These are phyloP conservation scores for Acmispon strigosus DNA, from an alignment of 306 rosid species.

Conservation along the genomic window DNA sequence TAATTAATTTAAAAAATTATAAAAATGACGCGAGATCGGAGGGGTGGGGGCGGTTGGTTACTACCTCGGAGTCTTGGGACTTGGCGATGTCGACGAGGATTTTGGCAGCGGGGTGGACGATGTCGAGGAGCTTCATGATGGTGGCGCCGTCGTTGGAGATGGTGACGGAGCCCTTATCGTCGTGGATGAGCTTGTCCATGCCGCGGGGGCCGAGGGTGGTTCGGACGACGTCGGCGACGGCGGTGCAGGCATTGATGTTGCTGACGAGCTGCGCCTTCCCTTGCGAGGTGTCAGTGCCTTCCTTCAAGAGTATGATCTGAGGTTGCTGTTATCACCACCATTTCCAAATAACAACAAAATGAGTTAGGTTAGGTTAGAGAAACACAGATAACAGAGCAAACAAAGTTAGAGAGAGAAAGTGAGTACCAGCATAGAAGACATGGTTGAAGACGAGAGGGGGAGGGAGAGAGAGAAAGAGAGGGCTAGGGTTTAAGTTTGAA, in stretches of 20 bases:
- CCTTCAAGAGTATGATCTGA: slow-evolving; percentile 91
- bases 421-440: slow-evolving; percentile 86
- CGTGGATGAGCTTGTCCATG: slow-evolving; percentile 97
- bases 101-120: slow-evolving; percentile 95
- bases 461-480: not conserved
- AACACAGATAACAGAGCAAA: not conserved
- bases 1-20: not conserved
- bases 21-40: not conserved
- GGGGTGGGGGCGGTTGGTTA: not conserved
- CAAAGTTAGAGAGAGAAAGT: not conserved
- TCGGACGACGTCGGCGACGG: slow-evolving; percentile 89
- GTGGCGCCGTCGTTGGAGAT: slow-evolving; percentile 98
- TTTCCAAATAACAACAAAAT: slow-evolving; percentile 12
- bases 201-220: slow-evolving; percentile 93
- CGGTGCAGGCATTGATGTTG: slow-evolving; percentile 95
- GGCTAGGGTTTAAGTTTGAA: slow-evolving; percentile 47
- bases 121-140: slow-evolving; percentile 92
- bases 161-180: slow-evolving; percentile 83
- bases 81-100: slow-evolving; percentile 93
- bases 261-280: slow-evolving; percentile 91
- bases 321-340: slow-evolving; percentile 76
- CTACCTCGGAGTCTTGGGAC: slow-evolving; percentile 99
- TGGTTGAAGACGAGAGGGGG: slow-evolving; percentile 36
- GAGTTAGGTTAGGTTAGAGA: slow-evolving; percentile 3
- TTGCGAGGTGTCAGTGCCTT: slow-evolving; percentile 95